Base-by-base conservation (phyloP, 2,329 filamentous ascomycete genomes). In the Mariannaea elegans region DNA sequence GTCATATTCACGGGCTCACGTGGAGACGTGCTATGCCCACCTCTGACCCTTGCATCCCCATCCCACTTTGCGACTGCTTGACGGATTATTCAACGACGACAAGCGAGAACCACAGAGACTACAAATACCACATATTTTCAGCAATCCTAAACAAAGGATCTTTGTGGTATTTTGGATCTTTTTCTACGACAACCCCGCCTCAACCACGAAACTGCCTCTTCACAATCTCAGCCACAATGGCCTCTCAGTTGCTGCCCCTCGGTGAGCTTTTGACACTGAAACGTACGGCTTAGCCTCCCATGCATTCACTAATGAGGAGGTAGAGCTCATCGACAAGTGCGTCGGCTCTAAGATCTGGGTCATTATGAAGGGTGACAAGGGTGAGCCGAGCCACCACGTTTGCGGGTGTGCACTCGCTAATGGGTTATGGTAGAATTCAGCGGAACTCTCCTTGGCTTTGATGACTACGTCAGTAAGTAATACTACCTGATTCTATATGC, bases 351-450 rank as follows among this genome's bases (percentile, higher is more conserved):
- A 90, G 72, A 98, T 99, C 77, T 97, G 94, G 94, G 94, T 99
- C 65, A 88, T 99, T 72, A 99, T 99, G 95, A 99, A 99, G 81
- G 93, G 94, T 67, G 95, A 98, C 76, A 98, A 97, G 83, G 95
- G 95, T 97, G 24, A 34, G 63, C 13, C 49, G 31, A 50, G 48
- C 38, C 23, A 4, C 39, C 50, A 29, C 8, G n/a, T 24, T 41
- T 50, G 12, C 52, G 32, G 10, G 9, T 27, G 46, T 14, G 14
- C 39, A 42, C 29, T 19, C 29, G 47, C 65, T 71, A 53, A 66
- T 50, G 64, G 56, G 46, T 27, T 41, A 29, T 27, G 57, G 42
- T 75, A 98, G 95, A 99, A 78, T 99, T 99, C 81, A 92, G 91
- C 69, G 95, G 95, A 54, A 97, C 93, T 7, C 84, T 99, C 23